phyloP scores from a whole-genome alignment of 148 eudicot species.

The Suaeda aralocaspica region DNA sequence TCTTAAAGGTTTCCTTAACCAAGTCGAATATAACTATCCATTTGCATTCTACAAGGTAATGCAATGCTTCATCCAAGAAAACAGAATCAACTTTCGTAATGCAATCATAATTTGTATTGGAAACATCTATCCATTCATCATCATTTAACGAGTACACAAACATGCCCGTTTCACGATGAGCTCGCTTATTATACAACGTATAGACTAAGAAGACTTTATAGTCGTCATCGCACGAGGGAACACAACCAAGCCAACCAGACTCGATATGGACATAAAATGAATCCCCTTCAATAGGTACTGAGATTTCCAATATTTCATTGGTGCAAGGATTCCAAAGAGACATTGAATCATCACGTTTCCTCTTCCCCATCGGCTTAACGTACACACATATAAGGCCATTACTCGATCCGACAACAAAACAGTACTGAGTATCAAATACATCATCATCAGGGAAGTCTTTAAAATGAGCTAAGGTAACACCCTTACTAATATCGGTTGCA shows the following conservation, averaged over 20 bases:
- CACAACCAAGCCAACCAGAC: conserved; percentile 1
- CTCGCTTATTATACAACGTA: no score
- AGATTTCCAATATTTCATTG: neutral
- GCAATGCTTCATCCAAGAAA: neutral
- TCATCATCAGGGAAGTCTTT: neutral
- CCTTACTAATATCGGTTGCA: neutral
- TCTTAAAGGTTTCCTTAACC: neutral
- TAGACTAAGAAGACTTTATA: neutral
- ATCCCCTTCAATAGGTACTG: neutral
- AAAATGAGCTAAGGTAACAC: neutral
- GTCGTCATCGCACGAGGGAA: neutral
- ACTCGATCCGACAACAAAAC: neutral
- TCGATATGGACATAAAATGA: neutral
- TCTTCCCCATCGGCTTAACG: neutral
- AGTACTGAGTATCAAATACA: neutral
- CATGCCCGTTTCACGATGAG: neutral
- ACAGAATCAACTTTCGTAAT: neutral
- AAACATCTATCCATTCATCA: neutral
- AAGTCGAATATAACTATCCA: conserved; percentile 1
- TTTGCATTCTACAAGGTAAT: neutral
- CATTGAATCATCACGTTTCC: neutral
- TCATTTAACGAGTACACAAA: neutral
- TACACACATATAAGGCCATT: conserved; percentile 5
- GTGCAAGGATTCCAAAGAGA: conserved; percentile 11
- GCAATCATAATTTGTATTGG: neutral